These are phyloP conservation scores for Scolecobasidium constrictum DNA, from an alignment of 2,329 filamentous ascomycete genomes.

Conservation along the genomic window DNA sequence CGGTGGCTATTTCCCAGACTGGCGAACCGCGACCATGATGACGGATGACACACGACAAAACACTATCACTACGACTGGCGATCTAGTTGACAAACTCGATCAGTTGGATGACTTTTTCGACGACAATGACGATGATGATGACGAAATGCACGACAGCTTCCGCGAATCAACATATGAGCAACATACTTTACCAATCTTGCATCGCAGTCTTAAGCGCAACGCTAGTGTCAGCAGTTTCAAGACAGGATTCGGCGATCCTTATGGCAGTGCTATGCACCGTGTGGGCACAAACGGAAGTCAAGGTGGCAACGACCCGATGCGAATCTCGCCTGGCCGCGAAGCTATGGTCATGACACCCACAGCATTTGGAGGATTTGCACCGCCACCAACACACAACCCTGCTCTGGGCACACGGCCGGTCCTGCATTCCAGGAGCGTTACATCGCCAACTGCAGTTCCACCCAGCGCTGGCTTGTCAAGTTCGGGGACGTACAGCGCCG, in stretches of 20 bases:
- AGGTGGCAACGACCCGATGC: conserved; percentile 13
- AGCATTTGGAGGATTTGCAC: conserved; percentile 31
- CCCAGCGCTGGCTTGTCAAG: neutral
- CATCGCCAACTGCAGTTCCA: conserved; percentile 50
- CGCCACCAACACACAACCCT: conserved; percentile 15
- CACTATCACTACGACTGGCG: conserved; percentile 26
- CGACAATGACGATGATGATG: conserved; percentile 26
- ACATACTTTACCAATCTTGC: conserved; percentile 79
- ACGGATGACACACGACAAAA: conserved; percentile 60
- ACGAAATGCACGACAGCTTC: conserved; percentile 18
- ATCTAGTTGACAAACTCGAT: conserved; percentile 55
- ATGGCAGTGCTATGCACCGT: neutral
- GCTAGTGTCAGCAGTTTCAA: conserved; percentile 69
- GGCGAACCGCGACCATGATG: conserved; percentile 83
- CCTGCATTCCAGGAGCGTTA: conserved; percentile 73
- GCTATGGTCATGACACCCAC: conserved; percentile 46
- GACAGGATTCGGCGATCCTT: conserved; percentile 68
- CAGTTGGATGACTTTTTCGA: conserved; percentile 46
- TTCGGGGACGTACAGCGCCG: neutral
- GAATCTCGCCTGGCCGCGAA: conserved; percentile 22
- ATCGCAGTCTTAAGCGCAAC: conserved; percentile 65
- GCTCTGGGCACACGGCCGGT: conserved; percentile 43
- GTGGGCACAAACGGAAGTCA: neutral
- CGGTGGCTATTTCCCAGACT: conserved; percentile 62
- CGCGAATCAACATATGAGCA: conserved; percentile 84